Evolutionary conservation across 768 basidiomycete species (phyloP).

Genomic region (Pleurotus cornucopiae): DNA sequence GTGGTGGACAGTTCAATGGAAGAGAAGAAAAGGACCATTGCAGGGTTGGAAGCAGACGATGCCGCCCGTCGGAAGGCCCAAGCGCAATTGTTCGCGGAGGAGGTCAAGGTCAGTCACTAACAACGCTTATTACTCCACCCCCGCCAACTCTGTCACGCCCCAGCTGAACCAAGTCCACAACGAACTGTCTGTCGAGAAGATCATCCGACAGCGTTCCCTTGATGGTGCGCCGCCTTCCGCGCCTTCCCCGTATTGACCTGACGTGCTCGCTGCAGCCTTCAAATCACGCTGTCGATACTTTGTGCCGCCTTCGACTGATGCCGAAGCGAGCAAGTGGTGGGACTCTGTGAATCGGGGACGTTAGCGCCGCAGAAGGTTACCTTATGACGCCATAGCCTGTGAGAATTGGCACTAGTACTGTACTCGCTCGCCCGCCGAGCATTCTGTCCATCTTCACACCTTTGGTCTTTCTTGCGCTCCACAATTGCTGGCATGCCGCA

Average conservation of each 20-base stretch:
- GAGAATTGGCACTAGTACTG: background rate
- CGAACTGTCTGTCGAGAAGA: constrained; percentile 68
- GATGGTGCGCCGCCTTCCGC: constrained; percentile 47
- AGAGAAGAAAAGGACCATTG: constrained; percentile 47
- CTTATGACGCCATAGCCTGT: constrained; percentile 7
- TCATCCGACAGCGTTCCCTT: constrained; percentile 64
- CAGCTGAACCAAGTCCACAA: constrained; percentile 74
- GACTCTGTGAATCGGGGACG: constrained; percentile 26
- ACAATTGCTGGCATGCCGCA: constrained; percentile 10
- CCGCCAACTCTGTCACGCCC: too few relatives aligned
- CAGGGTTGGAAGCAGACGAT: constrained; percentile 27
- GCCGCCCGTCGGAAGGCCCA: constrained; percentile 45
- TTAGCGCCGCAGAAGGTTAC: constrained; percentile 1
- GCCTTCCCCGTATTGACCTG: background rate
- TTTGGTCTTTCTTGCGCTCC: background rate
- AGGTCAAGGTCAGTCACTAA: constrained; percentile 58
- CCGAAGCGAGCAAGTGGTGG: constrained; percentile 56
- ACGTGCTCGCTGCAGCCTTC: constrained; percentile 49
- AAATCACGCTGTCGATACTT: constrained; percentile 78
- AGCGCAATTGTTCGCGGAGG: constrained; percentile 56
- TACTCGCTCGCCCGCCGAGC: too few relatives aligned
- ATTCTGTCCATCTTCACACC: constrained; percentile 9
- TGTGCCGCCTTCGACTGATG: constrained; percentile 56
- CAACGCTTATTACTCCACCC: too few relatives aligned
- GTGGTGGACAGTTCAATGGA: constrained; percentile 63